Evolutionary conservation across 2,329 filamentous ascomycete genomes (phyloP), one percentile per base, ranked within the genome.

Genomic region (Plenodomus biglobosus): DNA sequence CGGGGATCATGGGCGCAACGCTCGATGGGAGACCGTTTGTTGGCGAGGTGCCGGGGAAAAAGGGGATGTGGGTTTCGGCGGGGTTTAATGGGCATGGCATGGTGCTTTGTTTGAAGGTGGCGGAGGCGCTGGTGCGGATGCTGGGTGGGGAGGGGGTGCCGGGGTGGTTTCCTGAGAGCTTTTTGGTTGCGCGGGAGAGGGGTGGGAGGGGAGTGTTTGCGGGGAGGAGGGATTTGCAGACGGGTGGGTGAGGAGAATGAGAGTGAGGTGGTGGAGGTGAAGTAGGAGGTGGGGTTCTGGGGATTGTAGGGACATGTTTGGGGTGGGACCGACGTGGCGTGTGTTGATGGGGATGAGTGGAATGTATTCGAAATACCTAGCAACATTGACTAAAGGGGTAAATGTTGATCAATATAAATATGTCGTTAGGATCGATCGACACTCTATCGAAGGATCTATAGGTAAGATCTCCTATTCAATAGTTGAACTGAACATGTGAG

Each of bases 81-180:
- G 78, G 81, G 5, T 87, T 87, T 54, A 84, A 85, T 54, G 85
- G 85, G 1, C 83, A 87, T 64, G 66, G 84, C 0, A 87, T 86
- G 85, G 84, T 84, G 1, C 66, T 83, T 24, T 82, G 82, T 45
- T 80, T 83, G 72, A 79, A 83, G 63, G 80, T 78, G 21, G 83
- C 83, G 0, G 76, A 79, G 55, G 84, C 79, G 0, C 57, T 87
- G 48, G 80, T 77, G 1, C 69, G 72, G 22, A 83, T 85, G 79
- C 76, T 85, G 52, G 37, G 66, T 17, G 55, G 60, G 50, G 71
- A 45, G 18, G 64, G 61, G 10, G 58, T 56, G 38, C 64, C 77
- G 6, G 53, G 58, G 8, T 85, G 81, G 82, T 83, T 85, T 39
- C 82, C 82, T 0, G 62, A 71, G 13, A 74, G 73, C 5, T 84